A percentile compares a stretch with the other conserved stretches of the same genome.
Conservation (phyloP, 1,284 basidiomycete species). For the Lentinula novae-zelandiae region DNA sequence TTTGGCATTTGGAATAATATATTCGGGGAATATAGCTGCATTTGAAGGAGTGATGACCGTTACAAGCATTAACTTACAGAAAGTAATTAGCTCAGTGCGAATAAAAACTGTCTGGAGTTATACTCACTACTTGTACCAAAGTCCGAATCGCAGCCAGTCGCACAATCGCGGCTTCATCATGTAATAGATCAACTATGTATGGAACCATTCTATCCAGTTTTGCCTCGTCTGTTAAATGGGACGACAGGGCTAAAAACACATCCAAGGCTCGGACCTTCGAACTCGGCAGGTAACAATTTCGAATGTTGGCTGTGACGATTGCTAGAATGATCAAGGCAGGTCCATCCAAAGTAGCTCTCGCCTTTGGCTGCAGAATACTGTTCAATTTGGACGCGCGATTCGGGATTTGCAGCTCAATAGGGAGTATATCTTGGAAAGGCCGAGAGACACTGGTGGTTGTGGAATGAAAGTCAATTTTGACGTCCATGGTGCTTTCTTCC, state of each 20-base stretch:
- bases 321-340: slow-evolving; percentile 80
- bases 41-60: slow-evolving; percentile 90
- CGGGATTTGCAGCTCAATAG: slow-evolving; percentile 71
- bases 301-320: slow-evolving; percentile 85
- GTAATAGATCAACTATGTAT: slow-evolving; percentile 84
- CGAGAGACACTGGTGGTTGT: slow-evolving; percentile 37
- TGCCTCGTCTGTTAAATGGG: slow-evolving; percentile 89
- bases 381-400: slow-evolving; percentile 60
- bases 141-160: slow-evolving; percentile 78
- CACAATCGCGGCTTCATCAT: slow-evolving; percentile 82
- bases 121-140: slow-evolving; percentile 78
- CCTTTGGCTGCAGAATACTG: slow-evolving; percentile 34
- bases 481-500: slow-evolving; percentile 47
- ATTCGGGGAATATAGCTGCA: slow-evolving; percentile 86
- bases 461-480: slow-evolving; percentile 48
- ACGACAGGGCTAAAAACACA: slow-evolving; percentile 80
- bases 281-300: slow-evolving; percentile 85
- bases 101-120: not conserved
- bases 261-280: slow-evolving; percentile 87
- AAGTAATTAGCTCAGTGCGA: slow-evolving; percentile 5
- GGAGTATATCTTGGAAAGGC: slow-evolving; percentile 76
- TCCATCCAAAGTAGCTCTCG: slow-evolving; percentile 66
- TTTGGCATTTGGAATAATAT: slow-evolving; percentile 88
- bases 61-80: slow-evolving; percentile 73
- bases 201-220: slow-evolving; percentile 94